Base-by-base conservation (phyloP, 108 stramenopile species). In the Fistulifera solaris region DNA sequence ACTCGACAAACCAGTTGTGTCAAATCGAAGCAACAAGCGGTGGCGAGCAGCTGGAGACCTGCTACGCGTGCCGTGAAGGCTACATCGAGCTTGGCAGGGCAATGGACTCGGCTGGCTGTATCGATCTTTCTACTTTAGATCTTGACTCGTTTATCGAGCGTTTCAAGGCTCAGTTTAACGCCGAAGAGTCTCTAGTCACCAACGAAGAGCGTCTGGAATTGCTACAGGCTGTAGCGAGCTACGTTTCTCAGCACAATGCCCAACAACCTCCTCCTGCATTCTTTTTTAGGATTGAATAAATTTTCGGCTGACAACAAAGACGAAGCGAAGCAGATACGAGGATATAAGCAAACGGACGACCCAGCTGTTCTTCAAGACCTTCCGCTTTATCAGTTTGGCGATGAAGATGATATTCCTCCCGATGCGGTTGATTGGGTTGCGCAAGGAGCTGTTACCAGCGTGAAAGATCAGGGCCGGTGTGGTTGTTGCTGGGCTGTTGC, bases 401-500 rank as follows among this genome's bases (percentile, higher is more conserved):
- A 22, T 21, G 50, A 51, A 5, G 22, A 7, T 3, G 15, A 25
- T n/a, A 26, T 5, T n/a, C 2, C 23, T 2, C 50, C 50, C 21
- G 23, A 26, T n/a, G 15, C 21, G 11, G 66, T 94, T 10, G 83
- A 94, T 73, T 94, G 93, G 93, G 56, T 68, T 41, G 67, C 48
- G 16, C 48, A 54, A n/a, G 89, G 85, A 10, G 78, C 66, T 22
- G 83, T 85, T 1, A 91, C 93, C 19, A 48, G 48, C 10, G 81
- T 91, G 19, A 91, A 91, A 65, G 80, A 90, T 71, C 93, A 94
- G 68, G 86, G 50, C 50, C 50, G 25, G 5, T 51, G 50, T 26
- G 50, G 83, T n/a, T 84, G 77, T 27, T 98, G 94, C 75, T 98
- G 95, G 94, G 87, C 95, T 4, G 87, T 96, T 49, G 80, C 89